Evolutionary conservation across 805 yeast species (phyloP), one percentile per base, ranked within the genome.

Genomic region (Brettanomyces anomalus): DNA sequence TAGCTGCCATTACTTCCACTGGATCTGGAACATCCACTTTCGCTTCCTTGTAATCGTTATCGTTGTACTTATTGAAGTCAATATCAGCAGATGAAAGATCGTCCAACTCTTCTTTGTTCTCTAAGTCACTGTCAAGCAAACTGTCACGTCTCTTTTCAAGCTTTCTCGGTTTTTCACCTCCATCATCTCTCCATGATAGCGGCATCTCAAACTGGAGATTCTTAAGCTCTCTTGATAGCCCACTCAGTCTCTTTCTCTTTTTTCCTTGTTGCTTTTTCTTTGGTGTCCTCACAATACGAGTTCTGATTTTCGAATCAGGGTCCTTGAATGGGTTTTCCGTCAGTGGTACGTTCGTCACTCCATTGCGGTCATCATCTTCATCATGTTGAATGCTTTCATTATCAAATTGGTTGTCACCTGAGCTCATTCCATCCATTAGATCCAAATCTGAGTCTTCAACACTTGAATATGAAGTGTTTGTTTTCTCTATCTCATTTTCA

Each of bases 211-310:
- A 40, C n/a, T 34, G 31, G 19, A 72, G 68, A 66, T 68, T 66
- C 13, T 62, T 58, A 39, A 69, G 68, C 48, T 69, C 74, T 34
- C 52, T 46, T 16, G 52, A 39, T 18, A 54, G 49, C 10, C 53
- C 46, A 13, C 57, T 53, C 24, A 30, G 19, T 7, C 33, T 7
- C 21, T 15, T 18, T n/a, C 38, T 20, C 33, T 44, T 34, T 43
- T 33, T 16, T 18, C 33, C 31, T 11, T 36, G 13, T 24, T 42
- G 45, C 56, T 62, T 7, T 49, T 53, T 43, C 56, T 60, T 21
- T 5, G 16, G 16, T 13, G 17, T 13, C 21, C n/a, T 37, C 15
- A 19, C 40, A 24, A 24, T 24, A 24, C 28, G 28, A 24, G 10
- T 24, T 11, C 10, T 24, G 10, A 11, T 24, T 11, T 24, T 24